phyloP scores from a whole-genome alignment of 2,329 filamentous ascomycete species.

The Epichloe sibirici region DNA sequence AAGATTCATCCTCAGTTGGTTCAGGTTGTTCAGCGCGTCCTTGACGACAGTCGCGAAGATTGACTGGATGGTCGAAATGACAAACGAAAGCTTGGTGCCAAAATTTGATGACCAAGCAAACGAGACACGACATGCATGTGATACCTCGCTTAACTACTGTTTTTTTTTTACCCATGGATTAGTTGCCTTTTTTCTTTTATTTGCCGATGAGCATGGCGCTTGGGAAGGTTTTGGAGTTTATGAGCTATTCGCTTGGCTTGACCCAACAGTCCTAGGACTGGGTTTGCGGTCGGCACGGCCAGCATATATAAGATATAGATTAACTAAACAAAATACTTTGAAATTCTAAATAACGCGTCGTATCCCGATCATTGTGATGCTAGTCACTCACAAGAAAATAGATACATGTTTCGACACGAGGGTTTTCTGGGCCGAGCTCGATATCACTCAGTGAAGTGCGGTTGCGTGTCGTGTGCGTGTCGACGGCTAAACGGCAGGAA shows the following conservation, averaged over 20 bases:
- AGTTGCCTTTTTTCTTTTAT: not conserved
- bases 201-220: slow-evolving; percentile 13
- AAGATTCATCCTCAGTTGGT: slow-evolving; percentile 67
- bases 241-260: not conserved
- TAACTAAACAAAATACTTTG: not conserved
- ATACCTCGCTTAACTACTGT: not conserved
- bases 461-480: too few relatives aligned
- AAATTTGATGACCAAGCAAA: slow-evolving; percentile 5
- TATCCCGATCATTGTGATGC: too few relatives aligned
- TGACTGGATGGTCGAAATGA: slow-evolving; percentile 19
- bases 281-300: not conserved
- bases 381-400: not conserved
- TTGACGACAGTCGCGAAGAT: slow-evolving; percentile 43
- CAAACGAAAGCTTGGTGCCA: not conserved
- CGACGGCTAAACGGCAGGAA: too few relatives aligned
- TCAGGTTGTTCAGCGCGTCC: slow-evolving; percentile 71
- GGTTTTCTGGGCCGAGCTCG: too few relatives aligned
- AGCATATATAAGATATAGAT: slow-evolving; percentile 7
- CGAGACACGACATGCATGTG: slow-evolving; percentile 6
- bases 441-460: too few relatives aligned
- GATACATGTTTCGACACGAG: too few relatives aligned
- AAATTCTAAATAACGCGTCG: not conserved
- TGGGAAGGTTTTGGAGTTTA: slow-evolving; percentile 9
- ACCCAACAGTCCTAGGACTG: not conserved
- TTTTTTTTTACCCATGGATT: too few relatives aligned